Base-by-base conservation (phyloP, 495 filamentous ascomycete genomes). In the Xylona heveae region DNA sequence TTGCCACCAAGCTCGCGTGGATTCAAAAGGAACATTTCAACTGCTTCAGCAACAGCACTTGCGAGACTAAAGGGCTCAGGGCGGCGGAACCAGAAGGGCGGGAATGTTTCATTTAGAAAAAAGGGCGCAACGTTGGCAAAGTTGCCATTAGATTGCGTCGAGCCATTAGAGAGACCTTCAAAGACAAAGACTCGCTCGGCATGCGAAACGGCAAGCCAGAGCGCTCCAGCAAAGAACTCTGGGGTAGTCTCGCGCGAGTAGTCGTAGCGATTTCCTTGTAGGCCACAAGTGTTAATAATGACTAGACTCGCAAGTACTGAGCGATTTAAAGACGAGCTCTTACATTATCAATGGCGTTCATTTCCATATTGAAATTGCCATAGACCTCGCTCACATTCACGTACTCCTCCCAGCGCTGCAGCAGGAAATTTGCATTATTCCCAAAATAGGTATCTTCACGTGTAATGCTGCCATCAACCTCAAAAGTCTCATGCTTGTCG, bases 101-200 rank as follows among this genome's bases (percentile, higher is more conserved):
- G 44, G 30, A 47, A 47, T 12, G 38, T 44, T 19, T 47, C 44
- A 28, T 47, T 42, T 4, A 47, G 42, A 39, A 46, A 47, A 29
- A 47, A 47, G 2, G 44, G 42, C 13, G 35, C 44, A 22, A 47
- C 33, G 27, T 45, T 47, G 10, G 21, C 28, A 25, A 24, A 47
- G 31, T 42, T 24, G 3, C 42, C 35, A 14, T 29, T 16, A n/a
- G n/a, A n/a, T 14, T 25, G 28, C 16, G 12, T 34, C 5, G 42
- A 45, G 34, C 43, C 44, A 30, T 47, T 47, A 12, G 42, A 25
- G n/a, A 47, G 38, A 7, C 34, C 39, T 24, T 36, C 34, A 21
- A 36, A 45, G 8, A 47, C 31, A 31, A 47, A 45, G 20, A 42
- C 44, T 10, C 44, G 42, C 32, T 45, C 42, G 8, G 42, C 44